Conservation (phyloP, 305 asterid species). For the Andrographis paniculata region DNA sequence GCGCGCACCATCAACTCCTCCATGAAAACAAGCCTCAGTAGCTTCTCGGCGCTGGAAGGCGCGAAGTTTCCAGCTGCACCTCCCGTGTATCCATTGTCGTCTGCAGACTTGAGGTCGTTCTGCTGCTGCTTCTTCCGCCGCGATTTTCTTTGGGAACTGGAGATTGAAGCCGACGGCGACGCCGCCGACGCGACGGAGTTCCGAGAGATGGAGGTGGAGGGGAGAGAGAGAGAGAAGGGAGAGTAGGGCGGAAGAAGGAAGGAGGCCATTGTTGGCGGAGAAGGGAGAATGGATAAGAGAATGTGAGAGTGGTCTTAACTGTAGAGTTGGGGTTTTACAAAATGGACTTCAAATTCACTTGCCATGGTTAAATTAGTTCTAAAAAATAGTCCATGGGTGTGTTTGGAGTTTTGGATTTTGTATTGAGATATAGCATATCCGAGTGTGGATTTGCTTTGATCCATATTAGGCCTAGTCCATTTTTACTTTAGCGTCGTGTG, state of each 20-base stretch:
- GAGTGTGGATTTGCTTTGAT: too few species aligned
- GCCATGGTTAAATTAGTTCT: too few species aligned
- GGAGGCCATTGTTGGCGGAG: constrained; percentile 28
- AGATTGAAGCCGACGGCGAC: constrained; percentile 29
- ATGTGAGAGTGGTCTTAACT: constrained; percentile 1
- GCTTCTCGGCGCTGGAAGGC: constrained; percentile 83
- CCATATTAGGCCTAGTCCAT: too few species aligned
- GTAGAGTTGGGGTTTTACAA: too few species aligned
- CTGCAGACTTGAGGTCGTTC: constrained; percentile 31
- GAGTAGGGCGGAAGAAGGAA: constrained; percentile 28
- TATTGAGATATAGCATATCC: too few species aligned
- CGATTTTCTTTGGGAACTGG: constrained; percentile 50
- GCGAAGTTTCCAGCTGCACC: constrained; percentile 23
- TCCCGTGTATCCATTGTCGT: constrained; percentile 37
- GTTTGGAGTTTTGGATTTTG: too few species aligned
- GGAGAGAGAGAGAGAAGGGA: constrained; percentile 33
- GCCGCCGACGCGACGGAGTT: constrained; percentile 32
- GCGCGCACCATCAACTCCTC: constrained; percentile 88
- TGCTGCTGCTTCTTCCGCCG: constrained; percentile 58
- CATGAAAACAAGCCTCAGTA: constrained; percentile 80
- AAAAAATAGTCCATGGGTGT: too few species aligned
- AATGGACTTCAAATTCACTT: too few species aligned
- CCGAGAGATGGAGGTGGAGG: constrained; percentile 26
- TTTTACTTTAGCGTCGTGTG: too few species aligned
- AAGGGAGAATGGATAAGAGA: constrained; percentile 24